These are phyloP conservation scores for Trametes polyzona DNA, from an alignment of 1,284 basidiomycete species.

Conservation along the genomic window DNA sequence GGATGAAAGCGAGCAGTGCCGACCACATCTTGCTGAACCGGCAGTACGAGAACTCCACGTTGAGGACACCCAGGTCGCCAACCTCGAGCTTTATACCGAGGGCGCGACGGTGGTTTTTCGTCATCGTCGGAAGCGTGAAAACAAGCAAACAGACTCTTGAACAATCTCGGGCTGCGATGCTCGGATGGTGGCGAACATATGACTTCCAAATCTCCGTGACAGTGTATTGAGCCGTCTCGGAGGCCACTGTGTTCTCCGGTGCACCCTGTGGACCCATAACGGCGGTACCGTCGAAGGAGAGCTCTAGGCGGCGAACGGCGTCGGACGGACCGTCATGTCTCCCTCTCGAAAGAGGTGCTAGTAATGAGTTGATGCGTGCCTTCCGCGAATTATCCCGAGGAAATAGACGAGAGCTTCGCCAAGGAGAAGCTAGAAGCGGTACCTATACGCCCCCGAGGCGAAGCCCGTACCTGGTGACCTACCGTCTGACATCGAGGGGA, in stretches of 20 bases:
- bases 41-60: conserved; percentile 1
- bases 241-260: neutral
- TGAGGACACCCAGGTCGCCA: neutral
- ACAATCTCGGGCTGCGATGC: neutral
- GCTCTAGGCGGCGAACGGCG: neutral
- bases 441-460: neutral
- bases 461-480: neutral
- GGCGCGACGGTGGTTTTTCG: neutral
- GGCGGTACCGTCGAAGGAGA: too few species aligned
- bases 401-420: neutral
- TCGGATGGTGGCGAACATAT: neutral
- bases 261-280: neutral
- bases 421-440: neutral
- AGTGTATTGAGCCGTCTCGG: neutral
- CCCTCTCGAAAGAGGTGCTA: neutral
- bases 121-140: neutral
- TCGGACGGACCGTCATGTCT: neutral
- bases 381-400: neutral
- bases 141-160: neutral
- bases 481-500: neutral
- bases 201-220: neutral
- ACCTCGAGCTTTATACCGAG: neutral
- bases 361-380: neutral
- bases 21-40: conserved; percentile 4
- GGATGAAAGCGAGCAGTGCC: conserved; percentile 4